Conservation (phyloP, 2,329 filamentous ascomycete genomes). For the Fusarium austroafricanum region DNA sequence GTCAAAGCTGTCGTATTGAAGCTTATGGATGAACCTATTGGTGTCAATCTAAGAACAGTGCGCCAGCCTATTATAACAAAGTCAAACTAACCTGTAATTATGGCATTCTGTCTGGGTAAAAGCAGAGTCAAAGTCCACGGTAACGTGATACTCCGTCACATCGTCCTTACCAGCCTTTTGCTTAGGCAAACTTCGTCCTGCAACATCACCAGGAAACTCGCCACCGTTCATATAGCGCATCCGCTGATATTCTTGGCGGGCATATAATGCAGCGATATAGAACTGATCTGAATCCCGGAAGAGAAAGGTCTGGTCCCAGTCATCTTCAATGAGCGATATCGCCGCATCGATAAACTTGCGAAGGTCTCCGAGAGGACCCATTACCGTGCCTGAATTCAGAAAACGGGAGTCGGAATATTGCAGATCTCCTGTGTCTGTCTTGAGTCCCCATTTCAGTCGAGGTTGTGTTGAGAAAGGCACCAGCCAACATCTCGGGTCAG, state of each 20-base stretch:
- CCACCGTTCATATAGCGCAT: slow-evolving; percentile 26
- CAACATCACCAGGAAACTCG: slow-evolving; percentile 23
- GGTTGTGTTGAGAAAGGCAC: slow-evolving; percentile 33
- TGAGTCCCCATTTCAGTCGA: slow-evolving; percentile 33
- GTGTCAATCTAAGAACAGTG: neutral
- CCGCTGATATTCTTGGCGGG: slow-evolving; percentile 41
- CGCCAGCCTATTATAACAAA: slow-evolving; percentile 39
- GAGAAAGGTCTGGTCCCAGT: slow-evolving; percentile 13
- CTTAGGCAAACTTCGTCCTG: slow-evolving; percentile 22
- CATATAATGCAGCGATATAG: slow-evolving; percentile 38
- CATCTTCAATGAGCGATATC: slow-evolving; percentile 16
- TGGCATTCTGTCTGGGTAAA: slow-evolving; percentile 63
- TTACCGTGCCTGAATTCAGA: slow-evolving; percentile 42
- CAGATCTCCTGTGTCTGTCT: slow-evolving; percentile 23
- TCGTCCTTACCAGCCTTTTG: slow-evolving; percentile 15
- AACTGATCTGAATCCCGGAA: slow-evolving; percentile 39
- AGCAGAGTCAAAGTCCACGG: slow-evolving; percentile 46
- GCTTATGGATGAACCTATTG: slow-evolving; percentile 56
- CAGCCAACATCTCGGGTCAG: slow-evolving; percentile 37
- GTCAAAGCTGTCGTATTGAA: slow-evolving; percentile 55
- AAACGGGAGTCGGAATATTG: slow-evolving; percentile 24
- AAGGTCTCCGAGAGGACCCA: slow-evolving; percentile 39
- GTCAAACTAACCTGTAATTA: slow-evolving; percentile 58
- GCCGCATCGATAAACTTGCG: slow-evolving; percentile 34
- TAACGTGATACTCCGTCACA: slow-evolving; percentile 32